A percentile compares a stretch with the other conserved stretches of the same genome.
Conservation (phyloP, 1,284 basidiomycete genomes). For the Leccinum subatratum region DNA sequence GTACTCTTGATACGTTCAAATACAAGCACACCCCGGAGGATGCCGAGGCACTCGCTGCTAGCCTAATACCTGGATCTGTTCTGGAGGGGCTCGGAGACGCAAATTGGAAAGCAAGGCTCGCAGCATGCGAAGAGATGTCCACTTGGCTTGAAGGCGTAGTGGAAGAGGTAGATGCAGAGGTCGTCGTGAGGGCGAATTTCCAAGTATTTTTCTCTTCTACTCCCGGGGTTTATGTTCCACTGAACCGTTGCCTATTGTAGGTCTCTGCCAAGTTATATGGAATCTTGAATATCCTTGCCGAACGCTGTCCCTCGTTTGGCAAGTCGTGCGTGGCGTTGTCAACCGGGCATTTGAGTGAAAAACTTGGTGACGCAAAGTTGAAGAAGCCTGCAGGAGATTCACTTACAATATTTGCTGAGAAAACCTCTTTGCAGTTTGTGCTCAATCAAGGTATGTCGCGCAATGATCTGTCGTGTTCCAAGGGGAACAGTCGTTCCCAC, state of each 20-base stretch:
- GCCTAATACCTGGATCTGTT: conserved; percentile 70
- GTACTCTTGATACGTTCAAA: conserved; percentile 80
- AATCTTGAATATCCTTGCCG: conserved; percentile 71
- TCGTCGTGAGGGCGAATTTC: conserved; percentile 93
- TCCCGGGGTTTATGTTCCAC: conserved; percentile 4
- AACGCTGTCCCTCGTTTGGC: conserved; percentile 78
- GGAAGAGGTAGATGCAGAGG: conserved; percentile 77
- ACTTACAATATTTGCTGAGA: conserved; percentile 80
- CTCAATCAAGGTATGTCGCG: conserved; percentile 74
- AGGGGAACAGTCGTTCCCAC: too few relatives aligned
- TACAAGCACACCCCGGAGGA: conserved; percentile 91
- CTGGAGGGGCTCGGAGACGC: conserved; percentile 74
- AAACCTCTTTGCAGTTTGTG: conserved; percentile 91
- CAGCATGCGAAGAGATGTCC: conserved; percentile 82
- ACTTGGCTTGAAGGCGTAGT: conserved; percentile 75
- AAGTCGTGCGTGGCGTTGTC: conserved; percentile 81
- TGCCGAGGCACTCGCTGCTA: conserved; percentile 77
- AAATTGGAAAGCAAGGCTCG: conserved; percentile 91
- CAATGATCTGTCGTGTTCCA: not conserved
- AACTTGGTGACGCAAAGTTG: conserved; percentile 93
- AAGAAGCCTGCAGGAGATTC: conserved; percentile 97
- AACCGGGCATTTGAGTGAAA: conserved; percentile 86
- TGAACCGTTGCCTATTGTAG: conserved; percentile 37
- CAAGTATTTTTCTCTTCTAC: conserved; percentile 56
- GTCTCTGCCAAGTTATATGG: conserved; percentile 85